Base-by-base conservation (phyloP, 169 alveolate genomes). In the Eimeria tenella region DNA sequence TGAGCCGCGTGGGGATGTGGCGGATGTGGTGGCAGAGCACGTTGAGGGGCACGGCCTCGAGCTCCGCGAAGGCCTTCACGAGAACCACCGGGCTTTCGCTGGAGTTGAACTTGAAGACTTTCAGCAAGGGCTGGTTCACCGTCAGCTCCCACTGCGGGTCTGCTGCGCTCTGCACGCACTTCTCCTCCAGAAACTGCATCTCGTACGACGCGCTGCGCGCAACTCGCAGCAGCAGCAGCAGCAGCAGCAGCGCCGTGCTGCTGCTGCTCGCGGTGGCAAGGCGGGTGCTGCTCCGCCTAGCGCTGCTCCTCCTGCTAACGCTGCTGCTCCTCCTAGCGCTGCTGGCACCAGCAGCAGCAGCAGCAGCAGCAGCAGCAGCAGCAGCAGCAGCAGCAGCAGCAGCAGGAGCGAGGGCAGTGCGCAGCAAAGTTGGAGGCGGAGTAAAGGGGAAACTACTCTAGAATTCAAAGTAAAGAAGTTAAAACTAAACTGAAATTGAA, bases 1-100 rank as follows among this genome's bases (percentile, higher is more conserved):
- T 60, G 17, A 73, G 63, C 5, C 95, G 86, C 52, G 55, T 77
- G 11, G 75, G 88, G 21, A 86, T 83, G 62, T 93, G 82, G 52
- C 87, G 77, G 50, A 93, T 93, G 74, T 93, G 93, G 52, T 93
- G 93, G 25, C 83, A 82, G n/a, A 93, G 90, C 15, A 93, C 91
- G 11, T 17, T 71, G 55, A 73, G 1, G 21, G 95, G 95, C 17
- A 93, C 52, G 15, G 70, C 93, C 31, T 63, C 93, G 11, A 93
- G 82, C 50, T 25, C 49, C 4, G 95, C 95, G 56, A 53, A 82
- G 81, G 95, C 95, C 86, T 93, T 93, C 15, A 93, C 93, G 60
- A 93, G 31, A 23, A 93, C 93, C 10, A 93, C 93, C 6, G 95
- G 93, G 10, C 75, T 53, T n/a, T 93, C 74, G 31, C 73, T 70